phyloP scores from a whole-genome alignment of 1,284 basidiomycete genomes.

The Cutaneotrichosporon sp. region DNA sequence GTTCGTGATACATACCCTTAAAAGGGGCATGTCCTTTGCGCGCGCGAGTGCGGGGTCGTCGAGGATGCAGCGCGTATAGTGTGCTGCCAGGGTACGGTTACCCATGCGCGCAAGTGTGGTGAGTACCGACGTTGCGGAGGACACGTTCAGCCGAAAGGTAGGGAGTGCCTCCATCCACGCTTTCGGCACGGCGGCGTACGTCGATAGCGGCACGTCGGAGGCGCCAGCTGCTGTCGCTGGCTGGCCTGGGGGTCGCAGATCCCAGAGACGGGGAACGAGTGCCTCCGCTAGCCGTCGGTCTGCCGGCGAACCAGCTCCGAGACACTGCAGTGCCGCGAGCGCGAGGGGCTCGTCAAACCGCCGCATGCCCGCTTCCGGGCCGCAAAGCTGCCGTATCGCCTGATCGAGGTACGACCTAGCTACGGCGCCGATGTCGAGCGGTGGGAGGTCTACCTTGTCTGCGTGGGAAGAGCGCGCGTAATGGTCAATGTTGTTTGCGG shows the following conservation, averaged over 20 bases:
- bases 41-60: slow-evolving; percentile 8
- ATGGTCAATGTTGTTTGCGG: slow-evolving; percentile 13
- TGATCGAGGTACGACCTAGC: slow-evolving; percentile 32
- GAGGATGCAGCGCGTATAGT: slow-evolving; percentile 23
- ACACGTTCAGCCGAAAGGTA: slow-evolving; percentile 15
- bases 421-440: slow-evolving; percentile 14
- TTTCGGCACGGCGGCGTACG: background rate
- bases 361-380: background rate
- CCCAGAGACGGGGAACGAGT: slow-evolving; percentile 30
- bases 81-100: slow-evolving; percentile 11
- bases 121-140: slow-evolving; percentile 22
- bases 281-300: slow-evolving; percentile 28
- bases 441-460: background rate
- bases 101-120: slow-evolving; percentile 12
- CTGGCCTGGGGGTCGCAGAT: slow-evolving; percentile 24
- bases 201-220: background rate
- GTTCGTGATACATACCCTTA: slow-evolving; percentile 10
- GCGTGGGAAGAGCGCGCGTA: slow-evolving; percentile 3
- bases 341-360: slow-evolving; percentile 32
- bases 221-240: slow-evolving; percentile 8
- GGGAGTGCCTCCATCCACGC: slow-evolving; percentile 10
- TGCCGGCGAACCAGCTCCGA: slow-evolving; percentile 26
- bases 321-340: slow-evolving; percentile 22
- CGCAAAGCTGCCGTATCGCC: slow-evolving; percentile 25
- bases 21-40: slow-evolving; percentile 14